Conservation (phyloP, 2,329 filamentous ascomycete genomes). For the Samsoniella hepiali region DNA sequence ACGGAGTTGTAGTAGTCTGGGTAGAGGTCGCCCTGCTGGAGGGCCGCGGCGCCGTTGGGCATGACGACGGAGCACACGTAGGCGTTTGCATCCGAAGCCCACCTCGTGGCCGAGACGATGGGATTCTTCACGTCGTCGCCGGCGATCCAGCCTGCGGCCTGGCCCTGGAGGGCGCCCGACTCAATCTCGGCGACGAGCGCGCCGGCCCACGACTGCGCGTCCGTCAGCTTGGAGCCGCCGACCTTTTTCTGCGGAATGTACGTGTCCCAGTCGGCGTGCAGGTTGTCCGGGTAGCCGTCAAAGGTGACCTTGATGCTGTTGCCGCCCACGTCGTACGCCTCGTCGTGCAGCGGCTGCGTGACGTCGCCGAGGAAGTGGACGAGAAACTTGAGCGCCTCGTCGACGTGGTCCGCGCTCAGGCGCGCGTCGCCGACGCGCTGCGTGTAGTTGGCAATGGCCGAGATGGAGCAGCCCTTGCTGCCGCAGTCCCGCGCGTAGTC, state of each 20-base stretch:
- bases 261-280: conserved; percentile 61
- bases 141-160: conserved; percentile 34
- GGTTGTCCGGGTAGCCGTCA: conserved; percentile 46
- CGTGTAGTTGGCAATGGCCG: conserved; percentile 29
- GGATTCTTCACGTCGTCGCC: conserved; percentile 33
- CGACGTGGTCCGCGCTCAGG: conserved; percentile 20
- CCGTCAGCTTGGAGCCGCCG: conserved; percentile 34
- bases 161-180: conserved; percentile 35
- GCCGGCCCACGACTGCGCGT: conserved; percentile 39
- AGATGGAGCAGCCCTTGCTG: conserved; percentile 27
- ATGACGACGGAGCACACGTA: conserved; percentile 44
- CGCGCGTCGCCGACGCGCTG: conserved; percentile 24
- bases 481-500: conserved; percentile 42
- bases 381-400: conserved; percentile 28
- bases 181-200: conserved; percentile 35
- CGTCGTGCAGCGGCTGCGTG: conserved; percentile 53
- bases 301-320: conserved; percentile 28
- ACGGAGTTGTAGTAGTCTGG: conserved; percentile 39
- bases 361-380: conserved; percentile 55
- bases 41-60: conserved; percentile 33
- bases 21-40: conserved; percentile 39
- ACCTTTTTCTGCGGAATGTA: conserved; percentile 49
- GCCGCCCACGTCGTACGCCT: conserved; percentile 51
- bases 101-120: conserved; percentile 33
- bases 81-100: conserved; percentile 42